Evolutionary conservation across 2,329 filamentous ascomycete species (phyloP), one percentile per base, ranked within the genome.

Genomic region (Ceratocystiopsis brevicomis): DNA sequence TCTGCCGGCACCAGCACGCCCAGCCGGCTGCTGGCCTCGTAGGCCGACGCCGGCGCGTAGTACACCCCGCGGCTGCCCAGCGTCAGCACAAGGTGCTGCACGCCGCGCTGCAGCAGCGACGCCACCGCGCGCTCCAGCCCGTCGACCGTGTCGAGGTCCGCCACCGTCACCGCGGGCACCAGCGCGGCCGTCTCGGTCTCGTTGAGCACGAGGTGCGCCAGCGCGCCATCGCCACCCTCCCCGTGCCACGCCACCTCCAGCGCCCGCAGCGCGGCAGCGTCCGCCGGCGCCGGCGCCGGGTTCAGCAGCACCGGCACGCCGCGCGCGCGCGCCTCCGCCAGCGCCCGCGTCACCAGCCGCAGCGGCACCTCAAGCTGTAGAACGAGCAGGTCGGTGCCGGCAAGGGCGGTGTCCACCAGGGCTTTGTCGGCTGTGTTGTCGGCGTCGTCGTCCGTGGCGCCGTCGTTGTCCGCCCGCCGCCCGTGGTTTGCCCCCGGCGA

Each of bases 21-120:
- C 19, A 37, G 18, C 61, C 60, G 30, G 57, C 59, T 10, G 25
- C 58, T 59, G 3, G 19, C 19, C 19, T 21, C 19, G 19, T 21
- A 21, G 4, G 19, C 48, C 36, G 18, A 18, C 35, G 25, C 61
- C 17, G 66, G 71, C 44, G 68, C 64, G 55, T 72, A 84, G 57
- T 75, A 85, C 25, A 79, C 79, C n/a, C 86, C 86, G 47, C 81
- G 73, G 0, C 75, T 73, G 1, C 88, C 88, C 0, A 96, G 68
- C 3, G 90, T 96, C 48, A 95, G 73, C 47, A 95, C 72, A 6
- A 93, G 73, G 52, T 83, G 82, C 41, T 64, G 62, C 3, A 92
- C 84, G 9, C 86, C 86, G 39, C 66, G 61, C 4, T 57, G 51
- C 38, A 81, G 62, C 55, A 84, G 79, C 36, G 66, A 61, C 3